These are phyloP conservation scores for Sequoiadendron giganteum DNA, from an alignment of 75 land plant species.

Conservation along the genomic window DNA sequence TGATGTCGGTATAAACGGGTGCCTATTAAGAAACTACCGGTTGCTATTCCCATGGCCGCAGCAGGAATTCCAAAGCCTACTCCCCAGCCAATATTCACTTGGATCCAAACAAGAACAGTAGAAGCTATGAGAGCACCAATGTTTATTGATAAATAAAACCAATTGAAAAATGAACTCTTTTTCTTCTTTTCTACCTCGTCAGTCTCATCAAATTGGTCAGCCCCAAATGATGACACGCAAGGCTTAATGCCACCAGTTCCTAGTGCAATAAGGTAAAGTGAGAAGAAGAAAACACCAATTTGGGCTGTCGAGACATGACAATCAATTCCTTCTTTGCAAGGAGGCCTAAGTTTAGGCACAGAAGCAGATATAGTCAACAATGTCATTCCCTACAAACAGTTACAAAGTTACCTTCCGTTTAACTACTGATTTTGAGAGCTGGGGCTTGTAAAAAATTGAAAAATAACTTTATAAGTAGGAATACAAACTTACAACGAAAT, in stretches of 20 bases:
- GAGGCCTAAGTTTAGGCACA: constrained; percentile 29
- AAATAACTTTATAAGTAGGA: neutral
- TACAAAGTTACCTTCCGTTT: neutral
- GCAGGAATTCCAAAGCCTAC: constrained; percentile 47
- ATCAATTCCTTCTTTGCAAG: constrained; percentile 12
- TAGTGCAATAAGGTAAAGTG: constrained; percentile 51
- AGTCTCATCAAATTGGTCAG: constrained; percentile 59
- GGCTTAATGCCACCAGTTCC: constrained; percentile 61
- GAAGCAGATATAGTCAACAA: constrained; percentile 40
- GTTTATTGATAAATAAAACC: constrained; percentile 62
- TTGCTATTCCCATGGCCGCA: constrained; percentile 32
- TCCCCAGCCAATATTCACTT: constrained; percentile 47
- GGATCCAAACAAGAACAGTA: constrained; percentile 52
- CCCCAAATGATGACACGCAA: constrained; percentile 51
- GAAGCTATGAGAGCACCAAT: constrained; percentile 47
- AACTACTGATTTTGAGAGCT: neutral
- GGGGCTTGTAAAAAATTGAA: neutral
- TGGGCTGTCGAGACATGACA: constrained; percentile 23
- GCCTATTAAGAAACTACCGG: constrained; percentile 35
- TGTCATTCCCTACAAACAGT: constrained; percentile 33
- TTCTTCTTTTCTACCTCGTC: constrained; percentile 37
- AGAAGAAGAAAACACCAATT: constrained; percentile 31
- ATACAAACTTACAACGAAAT: constrained; percentile 26
- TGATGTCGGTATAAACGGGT: constrained; percentile 32
- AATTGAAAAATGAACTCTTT: constrained; percentile 61